These are phyloP conservation scores for Colletotrichum australisinense DNA, from an alignment of 2,329 filamentous ascomycete species.

Conservation along the genomic window DNA sequence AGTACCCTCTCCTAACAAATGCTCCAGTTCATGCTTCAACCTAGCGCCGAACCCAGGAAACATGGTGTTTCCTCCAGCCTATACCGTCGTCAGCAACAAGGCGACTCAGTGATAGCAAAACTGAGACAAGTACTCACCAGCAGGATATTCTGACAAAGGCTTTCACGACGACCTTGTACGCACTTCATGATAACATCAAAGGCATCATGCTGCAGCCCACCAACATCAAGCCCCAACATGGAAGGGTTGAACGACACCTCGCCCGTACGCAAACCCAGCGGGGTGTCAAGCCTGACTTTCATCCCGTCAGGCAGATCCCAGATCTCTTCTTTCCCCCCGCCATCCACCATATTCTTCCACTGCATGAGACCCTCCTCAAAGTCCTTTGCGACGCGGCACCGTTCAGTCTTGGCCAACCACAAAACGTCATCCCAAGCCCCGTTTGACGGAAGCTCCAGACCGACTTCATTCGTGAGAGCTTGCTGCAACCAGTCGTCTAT, in stretches of 20 bases:
- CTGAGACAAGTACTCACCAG: not conserved
- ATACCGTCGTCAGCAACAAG: not conserved
- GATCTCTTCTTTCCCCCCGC: not conserved
- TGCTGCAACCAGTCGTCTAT: slow-evolving; percentile 9
- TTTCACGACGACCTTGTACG: not conserved
- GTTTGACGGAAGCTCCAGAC: not conserved
- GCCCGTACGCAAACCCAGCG: slow-evolving; percentile 6
- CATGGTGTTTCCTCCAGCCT: slow-evolving; percentile 15
- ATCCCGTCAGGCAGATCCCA: slow-evolving; percentile 9
- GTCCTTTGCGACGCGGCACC: not conserved
- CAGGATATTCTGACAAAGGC: not conserved
- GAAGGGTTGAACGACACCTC: slow-evolving; percentile 1
- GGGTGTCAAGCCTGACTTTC: not conserved
- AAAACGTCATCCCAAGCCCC: not conserved
- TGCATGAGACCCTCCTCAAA: not conserved
- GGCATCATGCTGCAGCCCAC: not conserved
- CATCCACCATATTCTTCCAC: not conserved
- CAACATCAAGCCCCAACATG: not conserved
- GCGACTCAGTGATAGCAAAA: not conserved
- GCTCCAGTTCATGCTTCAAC: not conserved
- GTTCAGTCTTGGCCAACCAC: not conserved
- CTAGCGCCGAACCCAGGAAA: not conserved
- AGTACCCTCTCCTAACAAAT: not conserved
- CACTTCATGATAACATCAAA: not conserved
- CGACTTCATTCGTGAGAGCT: not conserved